Conservation (phyloP, 768 basidiomycete genomes). For the Lentinula edodes region DNA sequence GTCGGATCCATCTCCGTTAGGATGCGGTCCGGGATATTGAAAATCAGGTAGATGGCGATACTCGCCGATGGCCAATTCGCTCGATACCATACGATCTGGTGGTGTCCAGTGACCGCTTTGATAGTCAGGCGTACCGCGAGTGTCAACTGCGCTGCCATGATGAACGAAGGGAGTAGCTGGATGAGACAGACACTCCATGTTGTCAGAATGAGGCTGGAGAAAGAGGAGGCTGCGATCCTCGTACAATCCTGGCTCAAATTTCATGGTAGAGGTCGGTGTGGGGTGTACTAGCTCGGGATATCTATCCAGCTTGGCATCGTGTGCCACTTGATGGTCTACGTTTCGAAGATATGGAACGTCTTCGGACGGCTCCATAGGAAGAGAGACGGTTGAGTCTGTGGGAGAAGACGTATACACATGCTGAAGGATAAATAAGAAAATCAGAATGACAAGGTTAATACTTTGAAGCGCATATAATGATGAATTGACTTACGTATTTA, state of each 20-base stretch:
- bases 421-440: slow-evolving; percentile 18
- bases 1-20: neutral
- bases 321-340: slow-evolving; percentile 12
- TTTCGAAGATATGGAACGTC: slow-evolving; percentile 23
- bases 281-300: slow-evolving; percentile 4
- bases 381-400: slow-evolving; percentile 24
- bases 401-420: slow-evolving; percentile 42
- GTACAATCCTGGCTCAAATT: neutral
- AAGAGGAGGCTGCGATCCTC: slow-evolving; percentile 4
- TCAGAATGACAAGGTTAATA: neutral
- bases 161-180: neutral
- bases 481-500: slow-evolving; percentile 62
- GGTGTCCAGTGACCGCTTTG: neutral
- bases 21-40: neutral
- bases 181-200: neutral
- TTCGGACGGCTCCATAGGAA: slow-evolving; percentile 21
- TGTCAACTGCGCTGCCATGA: neutral
- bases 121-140: neutral
- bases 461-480: neutral
- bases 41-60: neutral
- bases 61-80: neutral
- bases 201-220: neutral
- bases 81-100: neutral
- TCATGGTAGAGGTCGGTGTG: neutral
- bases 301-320: neutral